Conservation (phyloP, 179 eudicot genomes). For the Vitellaria paradoxa region DNA sequence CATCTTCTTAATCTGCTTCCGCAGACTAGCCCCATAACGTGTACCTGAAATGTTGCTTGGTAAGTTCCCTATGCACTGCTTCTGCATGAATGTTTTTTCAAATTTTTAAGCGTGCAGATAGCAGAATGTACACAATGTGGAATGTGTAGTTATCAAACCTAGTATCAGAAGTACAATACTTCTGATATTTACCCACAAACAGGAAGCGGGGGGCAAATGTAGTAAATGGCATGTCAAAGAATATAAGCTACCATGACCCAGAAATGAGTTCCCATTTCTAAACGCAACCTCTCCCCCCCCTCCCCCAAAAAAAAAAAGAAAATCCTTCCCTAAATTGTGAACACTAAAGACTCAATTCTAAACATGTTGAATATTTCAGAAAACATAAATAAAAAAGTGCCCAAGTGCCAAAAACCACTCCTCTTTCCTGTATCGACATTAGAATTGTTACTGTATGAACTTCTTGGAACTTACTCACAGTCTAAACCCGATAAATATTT, state of each 20-base stretch:
- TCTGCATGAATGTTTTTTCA: too few relatives aligned
- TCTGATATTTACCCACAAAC: neutral
- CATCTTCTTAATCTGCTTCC: constrained; percentile 78
- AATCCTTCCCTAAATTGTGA: too few relatives aligned
- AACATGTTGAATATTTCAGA: too few relatives aligned
- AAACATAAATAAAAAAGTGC: neutral
- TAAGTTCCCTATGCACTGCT: neutral
- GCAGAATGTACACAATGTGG: neutral
- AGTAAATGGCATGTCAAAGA: too few relatives aligned
- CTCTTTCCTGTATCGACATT: neutral
- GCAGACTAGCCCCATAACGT: constrained; percentile 73
- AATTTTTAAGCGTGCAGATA: neutral
- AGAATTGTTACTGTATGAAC: neutral
- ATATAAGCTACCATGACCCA: too few relatives aligned
- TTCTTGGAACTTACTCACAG: too few relatives aligned
- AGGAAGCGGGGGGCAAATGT: neutral
- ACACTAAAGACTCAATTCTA: too few relatives aligned
- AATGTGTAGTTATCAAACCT: neutral
- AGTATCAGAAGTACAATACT: neutral
- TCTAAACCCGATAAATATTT: too few relatives aligned
- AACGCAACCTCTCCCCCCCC: too few relatives aligned
- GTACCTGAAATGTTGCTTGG: constrained; percentile 44
- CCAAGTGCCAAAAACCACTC: neutral
- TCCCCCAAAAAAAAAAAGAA: too few relatives aligned
- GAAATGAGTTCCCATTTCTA: too few relatives aligned